Percentiles rank a stretch among this genome's conserved stretches.
These are phyloP conservation scores for Podila epigama DNA, from an alignment of 192 early-diverging fungal species.

Conservation along the genomic window DNA sequence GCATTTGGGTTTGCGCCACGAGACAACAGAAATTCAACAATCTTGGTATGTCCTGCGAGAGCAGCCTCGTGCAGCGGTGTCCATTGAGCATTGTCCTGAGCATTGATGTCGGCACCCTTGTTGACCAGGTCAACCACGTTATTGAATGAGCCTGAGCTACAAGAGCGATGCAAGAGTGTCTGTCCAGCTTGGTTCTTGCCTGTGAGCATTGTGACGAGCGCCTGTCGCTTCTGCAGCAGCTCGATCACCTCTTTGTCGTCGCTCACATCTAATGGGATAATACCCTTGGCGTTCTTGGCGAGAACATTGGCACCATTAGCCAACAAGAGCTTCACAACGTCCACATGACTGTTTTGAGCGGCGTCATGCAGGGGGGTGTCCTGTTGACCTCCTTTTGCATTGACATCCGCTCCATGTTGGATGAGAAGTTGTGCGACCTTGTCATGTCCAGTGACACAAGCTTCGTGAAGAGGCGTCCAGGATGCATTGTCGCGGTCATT, in stretches of 20 bases:
- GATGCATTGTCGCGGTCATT: conserved; percentile 72
- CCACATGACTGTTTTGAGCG: conserved; percentile 55
- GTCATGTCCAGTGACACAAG: conserved; percentile 57
- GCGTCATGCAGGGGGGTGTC: conserved; percentile 80
- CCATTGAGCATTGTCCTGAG: conserved; percentile 70
- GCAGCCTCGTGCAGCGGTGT: conserved; percentile 68
- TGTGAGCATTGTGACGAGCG: conserved; percentile 45
- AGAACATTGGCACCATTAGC: conserved; percentile 63
- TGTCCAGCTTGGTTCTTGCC: conserved; percentile 54
- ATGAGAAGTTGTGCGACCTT: conserved; percentile 57
- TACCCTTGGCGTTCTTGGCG: conserved; percentile 53
- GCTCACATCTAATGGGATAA: conserved; percentile 53
- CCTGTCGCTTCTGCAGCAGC: conserved; percentile 45
- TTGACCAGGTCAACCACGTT: conserved; percentile 55
- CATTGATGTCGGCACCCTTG: conserved; percentile 72
- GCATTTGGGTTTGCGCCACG: conserved; percentile 68
- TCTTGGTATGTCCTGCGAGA: conserved; percentile 50
- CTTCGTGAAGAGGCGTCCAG: conserved; percentile 77
- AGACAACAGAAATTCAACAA: conserved; percentile 56
- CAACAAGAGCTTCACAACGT: conserved; percentile 56
- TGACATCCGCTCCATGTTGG: conserved; percentile 55
- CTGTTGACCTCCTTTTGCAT: conserved; percentile 66
- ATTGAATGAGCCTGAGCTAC: conserved; percentile 59
- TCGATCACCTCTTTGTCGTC: conserved; percentile 54
- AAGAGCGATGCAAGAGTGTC: conserved; percentile 58